Evolutionary conservation across 2,329 filamentous ascomycete species (phyloP).

Genomic region (Fusarium sacchari): DNA sequence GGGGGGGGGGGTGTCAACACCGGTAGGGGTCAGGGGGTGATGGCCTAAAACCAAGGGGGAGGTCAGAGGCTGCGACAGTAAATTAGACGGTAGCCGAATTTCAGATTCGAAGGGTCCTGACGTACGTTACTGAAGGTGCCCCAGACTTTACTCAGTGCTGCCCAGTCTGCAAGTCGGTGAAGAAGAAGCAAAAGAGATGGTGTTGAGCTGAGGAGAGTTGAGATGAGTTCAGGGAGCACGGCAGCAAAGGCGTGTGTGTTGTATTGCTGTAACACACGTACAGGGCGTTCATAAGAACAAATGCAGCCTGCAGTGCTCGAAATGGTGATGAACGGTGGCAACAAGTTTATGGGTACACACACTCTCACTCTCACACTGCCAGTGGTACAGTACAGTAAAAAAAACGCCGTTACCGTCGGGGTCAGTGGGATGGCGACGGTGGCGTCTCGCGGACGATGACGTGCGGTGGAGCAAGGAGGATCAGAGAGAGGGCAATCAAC

Average conservation of each 20-base stretch:
- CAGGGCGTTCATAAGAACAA: constrained; percentile 7
- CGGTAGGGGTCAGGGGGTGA: constrained; percentile 20
- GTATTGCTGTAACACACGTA: constrained; percentile 11
- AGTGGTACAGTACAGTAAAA: background rate
- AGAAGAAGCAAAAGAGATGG: background rate
- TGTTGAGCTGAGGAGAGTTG: background rate
- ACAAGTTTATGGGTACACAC: constrained; percentile 3
- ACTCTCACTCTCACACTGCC: background rate
- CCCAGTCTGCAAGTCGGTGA: background rate
- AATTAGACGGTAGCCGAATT: constrained; percentile 24
- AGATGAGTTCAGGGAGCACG: background rate
- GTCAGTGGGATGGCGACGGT: constrained; percentile 34
- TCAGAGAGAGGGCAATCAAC: background rate
- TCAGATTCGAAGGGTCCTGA: constrained; percentile 13
- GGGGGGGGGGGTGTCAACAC: constrained; percentile 2
- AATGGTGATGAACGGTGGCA: constrained; percentile 29
- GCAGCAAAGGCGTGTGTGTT: background rate
- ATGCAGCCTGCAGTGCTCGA: background rate
- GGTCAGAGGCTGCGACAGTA: constrained; percentile 1
- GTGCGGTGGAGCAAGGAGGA: constrained; percentile 29
- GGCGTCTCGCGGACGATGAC: constrained; percentile 40
- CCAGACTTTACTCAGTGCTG: background rate
- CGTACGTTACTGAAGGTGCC: background rate
- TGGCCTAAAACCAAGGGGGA: constrained; percentile 11
- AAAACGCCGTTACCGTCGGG: constrained; percentile 29